Conservation (phyloP, 305 asterid species). For the Rubia peregrina region DNA sequence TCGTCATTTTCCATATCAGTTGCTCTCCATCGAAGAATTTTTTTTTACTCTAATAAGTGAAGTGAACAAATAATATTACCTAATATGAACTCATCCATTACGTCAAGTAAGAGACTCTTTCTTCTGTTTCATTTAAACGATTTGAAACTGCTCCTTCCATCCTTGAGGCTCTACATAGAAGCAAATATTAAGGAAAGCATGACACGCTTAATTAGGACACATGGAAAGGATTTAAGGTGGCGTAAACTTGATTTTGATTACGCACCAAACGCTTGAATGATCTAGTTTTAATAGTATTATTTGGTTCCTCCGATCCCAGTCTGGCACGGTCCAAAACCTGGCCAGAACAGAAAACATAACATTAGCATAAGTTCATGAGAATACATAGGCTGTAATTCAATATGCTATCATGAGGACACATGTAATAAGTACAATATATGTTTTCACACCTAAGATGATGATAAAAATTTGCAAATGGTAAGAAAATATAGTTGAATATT, state of each 20-base stretch:
- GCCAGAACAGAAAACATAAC: slow-evolving; percentile 18
- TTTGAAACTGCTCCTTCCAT: slow-evolving; percentile 43
- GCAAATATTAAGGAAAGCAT: background rate
- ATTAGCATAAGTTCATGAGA: background rate
- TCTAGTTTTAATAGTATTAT: slow-evolving; percentile 34
- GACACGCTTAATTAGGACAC: background rate
- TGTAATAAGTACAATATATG: background rate
- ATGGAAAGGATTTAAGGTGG: background rate
- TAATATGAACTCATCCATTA: background rate
- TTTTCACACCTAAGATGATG: background rate
- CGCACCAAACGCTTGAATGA: slow-evolving; percentile 71
- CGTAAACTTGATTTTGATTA: slow-evolving; percentile 6
- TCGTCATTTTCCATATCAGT: background rate
- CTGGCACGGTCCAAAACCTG: slow-evolving; percentile 85
- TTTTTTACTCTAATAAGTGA: background rate
- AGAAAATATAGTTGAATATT: background rate
- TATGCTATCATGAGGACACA: background rate
- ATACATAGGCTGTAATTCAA: background rate
- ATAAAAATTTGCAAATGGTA: background rate
- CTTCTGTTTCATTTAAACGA: slow-evolving; percentile 14
- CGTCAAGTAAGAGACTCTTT: background rate
- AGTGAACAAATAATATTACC: background rate
- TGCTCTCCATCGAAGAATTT: background rate
- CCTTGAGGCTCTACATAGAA: slow-evolving; percentile 45
- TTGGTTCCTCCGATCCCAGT: slow-evolving; percentile 57